Conservation (phyloP, 1,284 basidiomycete genomes). For the Mycosarcoma mackinlayi region DNA sequence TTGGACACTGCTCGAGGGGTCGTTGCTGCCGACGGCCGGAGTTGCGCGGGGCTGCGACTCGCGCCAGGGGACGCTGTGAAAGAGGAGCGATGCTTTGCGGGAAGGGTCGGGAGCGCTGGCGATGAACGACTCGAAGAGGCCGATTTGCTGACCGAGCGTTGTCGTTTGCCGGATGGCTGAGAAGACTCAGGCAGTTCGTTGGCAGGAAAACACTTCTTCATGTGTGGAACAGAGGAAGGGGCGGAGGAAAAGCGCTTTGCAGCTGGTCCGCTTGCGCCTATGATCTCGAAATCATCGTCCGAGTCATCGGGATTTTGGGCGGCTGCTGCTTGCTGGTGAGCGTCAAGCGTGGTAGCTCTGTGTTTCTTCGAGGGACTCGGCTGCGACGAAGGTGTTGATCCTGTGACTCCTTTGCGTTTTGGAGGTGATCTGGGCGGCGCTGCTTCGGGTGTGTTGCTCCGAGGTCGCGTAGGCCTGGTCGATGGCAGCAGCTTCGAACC, state of each 20-base stretch:
- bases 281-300: constrained; percentile 28
- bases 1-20: not conserved
- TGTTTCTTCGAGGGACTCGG: not conserved
- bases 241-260: not conserved
- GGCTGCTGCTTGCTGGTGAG: not conserved
- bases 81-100: not conserved
- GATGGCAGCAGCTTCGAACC: constrained; percentile 9
- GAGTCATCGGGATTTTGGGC: not conserved
- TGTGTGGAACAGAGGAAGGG: not conserved
- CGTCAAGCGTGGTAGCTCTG: no score
- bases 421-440: not conserved
- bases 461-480: constrained; percentile 7
- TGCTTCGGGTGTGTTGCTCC: not conserved
- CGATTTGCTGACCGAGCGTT: constrained; percentile 10
- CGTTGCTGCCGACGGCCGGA: not conserved
- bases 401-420: constrained; percentile 35
- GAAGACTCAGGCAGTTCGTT: constrained; percentile 3
- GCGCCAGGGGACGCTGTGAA: not conserved
- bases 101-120: not conserved
- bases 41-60: not conserved
- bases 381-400: constrained; percentile 5
- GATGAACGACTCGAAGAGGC: not conserved
- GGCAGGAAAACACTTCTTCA: constrained; percentile 13
- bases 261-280: constrained; percentile 1
- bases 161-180: constrained; percentile 1